Evolutionary conservation across 75 land plant species (phyloP), one percentile per base, ranked within the genome.

Genomic region (Pinus taeda): DNA sequence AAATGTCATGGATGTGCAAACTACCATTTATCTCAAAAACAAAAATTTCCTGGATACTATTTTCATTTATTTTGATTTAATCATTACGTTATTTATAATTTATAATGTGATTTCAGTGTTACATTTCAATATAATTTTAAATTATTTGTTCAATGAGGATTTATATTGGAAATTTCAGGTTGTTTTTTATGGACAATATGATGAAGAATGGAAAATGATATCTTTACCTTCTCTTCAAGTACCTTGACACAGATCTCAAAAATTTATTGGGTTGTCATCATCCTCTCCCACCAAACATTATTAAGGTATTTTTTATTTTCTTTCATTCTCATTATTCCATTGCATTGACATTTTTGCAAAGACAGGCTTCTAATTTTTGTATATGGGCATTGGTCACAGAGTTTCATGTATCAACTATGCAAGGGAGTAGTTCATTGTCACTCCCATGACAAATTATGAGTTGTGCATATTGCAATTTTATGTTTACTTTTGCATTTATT

Each of bases 381-480:
- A n/a, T 26, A 18, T 8, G 39, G 4, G 7, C 6, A 13, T 74
- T 45, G 8, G 17, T 0, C 15, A 22, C 76, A 84, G 86, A 82
- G 86, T 36, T 82, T 85, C 26, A 85, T 85, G 86, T 85, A 85
- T 60, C 86, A 85, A 72, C 81, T 85, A 7, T 85, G 86, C 62
- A 85, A 84, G 24, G 86, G 84, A 42, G 75, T 85, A 24, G 80
- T 74, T 18, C 77, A 85, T 59, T 85, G 86, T 58, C 86, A 85
- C 57, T 75, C 81, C 73, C 86, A 85, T 58, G 86, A 42, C 9
- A 6, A 14, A 15, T n/a, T 3, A 56, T 30, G 33, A 30, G 33
- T 30, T 30, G 33, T 30, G 33, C 33, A 30, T 1, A 30, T 30
- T 30, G 1, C 33, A 30, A 1, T 30, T 30, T 30, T 1, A n/a